Evolutionary conservation across 495 filamentous ascomycete genomes (phyloP).

Genomic region (Chlorociboria aeruginascens): DNA sequence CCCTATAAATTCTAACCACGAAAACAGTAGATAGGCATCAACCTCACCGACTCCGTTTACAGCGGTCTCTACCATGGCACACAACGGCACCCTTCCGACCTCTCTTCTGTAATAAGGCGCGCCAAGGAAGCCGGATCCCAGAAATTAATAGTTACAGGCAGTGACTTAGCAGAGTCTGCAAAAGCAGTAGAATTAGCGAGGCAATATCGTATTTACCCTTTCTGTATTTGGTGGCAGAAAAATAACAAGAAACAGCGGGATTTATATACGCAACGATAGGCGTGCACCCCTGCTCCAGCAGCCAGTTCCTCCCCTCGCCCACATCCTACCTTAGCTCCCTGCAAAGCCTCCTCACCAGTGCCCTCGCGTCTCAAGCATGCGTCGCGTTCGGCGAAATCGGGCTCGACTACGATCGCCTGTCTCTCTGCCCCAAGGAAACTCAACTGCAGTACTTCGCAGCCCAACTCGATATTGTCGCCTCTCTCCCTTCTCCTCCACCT

Average conservation of each 20-base stretch:
- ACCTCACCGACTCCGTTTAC: slow-evolving; percentile 83
- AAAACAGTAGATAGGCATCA: slow-evolving; percentile 64
- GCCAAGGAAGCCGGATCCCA: slow-evolving; percentile 64
- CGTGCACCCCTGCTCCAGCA: slow-evolving; percentile 77
- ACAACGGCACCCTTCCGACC: slow-evolving; percentile 66
- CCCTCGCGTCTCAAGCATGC: slow-evolving; percentile 35
- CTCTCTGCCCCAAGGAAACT: slow-evolving; percentile 58
- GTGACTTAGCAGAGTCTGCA: slow-evolving; percentile 63
- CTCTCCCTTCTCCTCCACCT: slow-evolving; percentile 42
- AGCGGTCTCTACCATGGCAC: slow-evolving; percentile 74
- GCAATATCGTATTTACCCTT: slow-evolving; percentile 48
- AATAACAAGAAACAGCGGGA: slow-evolving; percentile 40
- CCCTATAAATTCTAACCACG: no score
- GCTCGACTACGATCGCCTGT: slow-evolving; percentile 87
- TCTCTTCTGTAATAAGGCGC: slow-evolving; percentile 62
- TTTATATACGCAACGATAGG: slow-evolving; percentile 81
- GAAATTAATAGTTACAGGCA: slow-evolving; percentile 93
- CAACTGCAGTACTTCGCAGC: slow-evolving; percentile 77
- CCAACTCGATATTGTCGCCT: slow-evolving; percentile 61
- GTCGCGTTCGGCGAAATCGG: slow-evolving; percentile 94
- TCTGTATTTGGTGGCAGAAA: slow-evolving; percentile 1
- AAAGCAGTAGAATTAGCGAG: slow-evolving; percentile 62
- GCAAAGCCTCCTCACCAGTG: slow-evolving; percentile 37
- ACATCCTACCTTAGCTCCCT: slow-evolving; percentile 47
- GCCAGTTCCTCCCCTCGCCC: slow-evolving; percentile 48